phyloP scores from a whole-genome alignment of 768 basidiomycete genomes.

The Cubamyces sp. region DNA sequence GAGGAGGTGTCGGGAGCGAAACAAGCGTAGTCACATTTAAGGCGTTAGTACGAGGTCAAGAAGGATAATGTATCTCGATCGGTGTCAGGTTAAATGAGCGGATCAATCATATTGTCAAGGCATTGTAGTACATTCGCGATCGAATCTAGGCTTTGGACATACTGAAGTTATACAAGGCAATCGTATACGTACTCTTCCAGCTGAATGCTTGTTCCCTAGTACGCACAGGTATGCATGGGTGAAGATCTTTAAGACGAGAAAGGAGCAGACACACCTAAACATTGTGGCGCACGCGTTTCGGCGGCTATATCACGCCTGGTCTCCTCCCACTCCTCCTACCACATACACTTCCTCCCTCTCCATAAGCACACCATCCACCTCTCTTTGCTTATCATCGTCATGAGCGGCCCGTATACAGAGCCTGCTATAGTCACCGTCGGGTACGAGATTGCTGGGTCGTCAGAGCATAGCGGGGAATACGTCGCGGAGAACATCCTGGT shows the following conservation, averaged over 20 bases:
- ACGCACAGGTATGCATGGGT: too few relatives aligned
- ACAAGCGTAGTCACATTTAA: too few relatives aligned
- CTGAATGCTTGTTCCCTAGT: too few relatives aligned
- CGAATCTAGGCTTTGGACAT: too few relatives aligned
- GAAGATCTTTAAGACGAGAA: neutral
- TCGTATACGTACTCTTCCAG: too few relatives aligned
- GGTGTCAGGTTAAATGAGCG: too few relatives aligned
- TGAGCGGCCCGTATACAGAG: constrained; percentile 2
- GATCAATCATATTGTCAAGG: too few relatives aligned
- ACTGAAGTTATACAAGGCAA: too few relatives aligned
- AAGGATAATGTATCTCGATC: too few relatives aligned
- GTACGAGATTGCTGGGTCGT: constrained; percentile 63
- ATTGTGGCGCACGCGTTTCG: constrained; percentile 5
- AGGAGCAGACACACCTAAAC: constrained; percentile 4
- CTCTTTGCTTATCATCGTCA: neutral
- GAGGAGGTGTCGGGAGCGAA: neutral
- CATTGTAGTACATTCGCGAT: too few relatives aligned
- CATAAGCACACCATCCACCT: neutral
- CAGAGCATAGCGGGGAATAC: constrained; percentile 75
- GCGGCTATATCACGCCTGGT: constrained; percentile 12
- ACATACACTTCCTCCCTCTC: neutral
- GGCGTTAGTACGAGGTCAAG: too few relatives aligned
- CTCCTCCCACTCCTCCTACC: constrained; percentile 6
- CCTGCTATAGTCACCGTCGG: constrained; percentile 32
- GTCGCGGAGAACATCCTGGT: constrained; percentile 69